Percentiles rank a stretch among this genome's conserved stretches.
Conservation (phyloP, 768 basidiomycete genomes). For the Boletus sp. region DNA sequence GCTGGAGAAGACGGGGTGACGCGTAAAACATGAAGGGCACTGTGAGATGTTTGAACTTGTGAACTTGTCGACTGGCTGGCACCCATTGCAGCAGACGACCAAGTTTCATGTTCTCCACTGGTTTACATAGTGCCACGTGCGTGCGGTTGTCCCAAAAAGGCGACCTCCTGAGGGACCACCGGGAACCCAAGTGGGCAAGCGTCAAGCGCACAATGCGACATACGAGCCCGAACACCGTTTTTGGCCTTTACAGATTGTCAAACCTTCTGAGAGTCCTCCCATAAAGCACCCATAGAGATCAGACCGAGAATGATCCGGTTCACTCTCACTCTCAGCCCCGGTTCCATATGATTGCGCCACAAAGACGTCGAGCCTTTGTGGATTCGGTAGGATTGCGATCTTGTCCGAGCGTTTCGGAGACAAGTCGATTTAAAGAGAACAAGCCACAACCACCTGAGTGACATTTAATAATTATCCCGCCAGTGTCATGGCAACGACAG, state of each 20-base stretch:
- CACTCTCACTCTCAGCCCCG: not conserved
- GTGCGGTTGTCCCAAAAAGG: constrained; percentile 3
- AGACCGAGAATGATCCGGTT: not conserved
- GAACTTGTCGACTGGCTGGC: constrained; percentile 67
- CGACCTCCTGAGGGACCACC: not conserved
- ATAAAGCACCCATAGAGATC: not conserved
- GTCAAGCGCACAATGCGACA: no score
- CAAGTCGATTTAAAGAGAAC: not conserved
- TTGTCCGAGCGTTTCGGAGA: not conserved
- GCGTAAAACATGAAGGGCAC: constrained; percentile 83
- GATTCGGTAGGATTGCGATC: no score
- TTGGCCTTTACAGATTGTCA: not conserved
- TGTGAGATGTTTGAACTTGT: constrained; percentile 34
- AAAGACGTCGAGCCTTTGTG: no score
- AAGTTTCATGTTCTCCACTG: not conserved
- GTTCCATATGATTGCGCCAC: no score
- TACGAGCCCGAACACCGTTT: no score
- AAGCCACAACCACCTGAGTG: not conserved
- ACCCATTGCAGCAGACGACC: constrained; percentile 48
- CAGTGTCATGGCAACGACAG: no score
- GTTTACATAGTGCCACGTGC: not conserved
- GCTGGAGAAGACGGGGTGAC: constrained; percentile 90
- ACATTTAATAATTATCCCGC: no score
- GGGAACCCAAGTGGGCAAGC: not conserved
- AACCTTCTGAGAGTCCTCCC: not conserved